Evolutionary conservation across 805 yeast genomes (phyloP).

Genomic region (Myxozyma sirexii): DNA sequence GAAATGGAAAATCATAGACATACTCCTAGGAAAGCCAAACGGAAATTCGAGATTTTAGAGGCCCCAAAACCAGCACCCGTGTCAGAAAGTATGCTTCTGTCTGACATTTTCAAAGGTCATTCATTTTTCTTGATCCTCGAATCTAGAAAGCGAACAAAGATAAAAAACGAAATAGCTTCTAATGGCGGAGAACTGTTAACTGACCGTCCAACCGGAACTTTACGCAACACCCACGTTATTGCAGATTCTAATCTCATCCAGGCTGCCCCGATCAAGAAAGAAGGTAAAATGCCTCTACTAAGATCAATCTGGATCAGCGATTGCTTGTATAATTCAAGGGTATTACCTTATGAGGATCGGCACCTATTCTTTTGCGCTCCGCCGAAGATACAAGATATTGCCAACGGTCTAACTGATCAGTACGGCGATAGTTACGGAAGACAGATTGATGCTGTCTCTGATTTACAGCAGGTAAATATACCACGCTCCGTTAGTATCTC

Average conservation of each 20-base stretch:
- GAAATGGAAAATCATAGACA: constrained; percentile 19
- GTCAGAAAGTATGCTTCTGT: constrained; percentile 1
- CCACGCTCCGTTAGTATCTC: background rate
- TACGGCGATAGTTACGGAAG: constrained; percentile 65
- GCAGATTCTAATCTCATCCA: constrained; percentile 43
- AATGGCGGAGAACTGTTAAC: constrained; percentile 40
- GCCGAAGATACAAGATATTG: constrained; percentile 37
- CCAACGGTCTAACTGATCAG: constrained; percentile 52
- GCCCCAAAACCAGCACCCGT: background rate
- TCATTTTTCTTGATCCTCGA: constrained; percentile 12
- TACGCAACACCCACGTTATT: constrained; percentile 17
- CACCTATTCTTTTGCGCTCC: constrained; percentile 55
- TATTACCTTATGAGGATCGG: constrained; percentile 61
- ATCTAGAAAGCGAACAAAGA: constrained; percentile 34
- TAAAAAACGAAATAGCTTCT: constrained; percentile 52
- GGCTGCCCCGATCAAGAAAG: constrained; percentile 45
- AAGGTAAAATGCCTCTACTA: constrained; percentile 60
- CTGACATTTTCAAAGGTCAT: constrained; percentile 16
- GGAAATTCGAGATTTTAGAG: constrained; percentile 12
- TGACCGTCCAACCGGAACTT: background rate
- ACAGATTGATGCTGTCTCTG: constrained; percentile 36
- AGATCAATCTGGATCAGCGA: constrained; percentile 74
- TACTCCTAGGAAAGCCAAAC: constrained; percentile 9
- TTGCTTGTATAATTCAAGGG: constrained; percentile 50
- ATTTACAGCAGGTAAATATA: constrained; percentile 30